Conservation (phyloP, 202 grass and related monocot species). For the Carex arenaria region DNA sequence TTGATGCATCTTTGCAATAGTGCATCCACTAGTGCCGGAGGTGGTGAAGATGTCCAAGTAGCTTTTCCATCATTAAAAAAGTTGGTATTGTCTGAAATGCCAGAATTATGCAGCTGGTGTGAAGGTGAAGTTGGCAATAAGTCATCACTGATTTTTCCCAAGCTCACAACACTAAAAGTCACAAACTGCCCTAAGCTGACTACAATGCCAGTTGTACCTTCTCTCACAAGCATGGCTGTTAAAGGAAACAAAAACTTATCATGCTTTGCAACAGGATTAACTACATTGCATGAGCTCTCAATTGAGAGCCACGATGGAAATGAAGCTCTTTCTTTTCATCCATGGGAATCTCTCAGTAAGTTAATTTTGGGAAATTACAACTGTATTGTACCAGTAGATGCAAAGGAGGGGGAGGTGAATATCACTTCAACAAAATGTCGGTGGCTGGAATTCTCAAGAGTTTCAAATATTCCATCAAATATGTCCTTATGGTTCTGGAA, state of each 20-base stretch:
- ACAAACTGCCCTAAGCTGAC: constrained; percentile 3
- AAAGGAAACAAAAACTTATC: background rate
- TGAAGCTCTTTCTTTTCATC: background rate
- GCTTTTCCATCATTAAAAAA: constrained; percentile 15
- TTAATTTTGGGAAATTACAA: background rate
- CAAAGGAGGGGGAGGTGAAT: background rate
- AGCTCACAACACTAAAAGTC: background rate
- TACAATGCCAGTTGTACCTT: constrained; percentile 3
- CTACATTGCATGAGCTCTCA: background rate
- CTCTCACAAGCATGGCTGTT: background rate
- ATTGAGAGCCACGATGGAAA: background rate
- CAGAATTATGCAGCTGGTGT: constrained; percentile 25
- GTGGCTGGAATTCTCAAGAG: accelerated
- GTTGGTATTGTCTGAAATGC: background rate
- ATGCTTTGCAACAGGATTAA: background rate
- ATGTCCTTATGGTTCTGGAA: background rate
- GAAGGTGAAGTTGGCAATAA: background rate
- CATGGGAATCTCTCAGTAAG: background rate
- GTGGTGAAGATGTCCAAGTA: background rate
- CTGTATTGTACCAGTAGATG: background rate
- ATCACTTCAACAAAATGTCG: background rate
- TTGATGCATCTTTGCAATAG: background rate
- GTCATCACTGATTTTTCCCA: background rate
- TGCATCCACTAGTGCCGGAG: background rate
- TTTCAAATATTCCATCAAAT: background rate